Evolutionary conservation across 2,329 filamentous ascomycete species (phyloP).

Genomic region (Volutella citrinella): DNA sequence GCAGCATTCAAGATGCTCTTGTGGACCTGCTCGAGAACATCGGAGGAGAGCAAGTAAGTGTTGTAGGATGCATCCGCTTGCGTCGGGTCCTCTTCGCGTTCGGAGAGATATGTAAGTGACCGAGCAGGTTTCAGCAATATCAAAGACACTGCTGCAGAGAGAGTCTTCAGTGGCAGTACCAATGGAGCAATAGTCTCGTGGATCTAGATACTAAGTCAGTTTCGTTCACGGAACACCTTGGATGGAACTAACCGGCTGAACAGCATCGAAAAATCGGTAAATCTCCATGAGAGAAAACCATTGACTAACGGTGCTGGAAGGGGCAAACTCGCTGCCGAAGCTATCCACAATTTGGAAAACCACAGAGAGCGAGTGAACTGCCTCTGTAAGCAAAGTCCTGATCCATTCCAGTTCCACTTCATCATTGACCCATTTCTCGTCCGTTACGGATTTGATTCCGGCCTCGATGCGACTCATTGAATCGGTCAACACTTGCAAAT

Average conservation of each 20-base stretch:
- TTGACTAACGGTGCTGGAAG: conserved; percentile 56
- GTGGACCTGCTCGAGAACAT: conserved; percentile 71
- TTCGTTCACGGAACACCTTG: too few relatives aligned
- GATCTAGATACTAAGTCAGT: conserved; percentile 26
- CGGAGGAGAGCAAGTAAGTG: conserved; percentile 66
- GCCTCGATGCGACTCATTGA: conserved; percentile 49
- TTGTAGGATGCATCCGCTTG: conserved; percentile 37
- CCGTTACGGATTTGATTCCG: conserved; percentile 49
- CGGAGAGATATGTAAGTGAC: conserved; percentile 44
- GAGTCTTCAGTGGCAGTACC: conserved; percentile 63
- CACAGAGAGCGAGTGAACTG: conserved; percentile 70
- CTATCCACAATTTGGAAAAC: conserved; percentile 69
- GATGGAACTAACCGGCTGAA: conserved; percentile 39
- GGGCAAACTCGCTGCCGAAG: conserved; percentile 51
- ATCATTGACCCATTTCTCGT: conserved; percentile 49
- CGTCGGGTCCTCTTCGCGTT: conserved; percentile 35
- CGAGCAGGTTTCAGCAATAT: conserved; percentile 65
- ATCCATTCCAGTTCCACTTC: conserved; percentile 59
- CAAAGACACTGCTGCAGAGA: conserved; percentile 69
- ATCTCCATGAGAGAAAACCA: conserved; percentile 75
- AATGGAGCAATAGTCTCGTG: conserved; percentile 46
- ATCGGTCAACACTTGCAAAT: conserved; percentile 43
- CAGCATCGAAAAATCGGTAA: conserved; percentile 65
- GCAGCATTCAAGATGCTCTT: conserved; percentile 63
- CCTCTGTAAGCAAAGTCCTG: conserved; percentile 63